Base-by-base conservation (phyloP, 257 asterid species). In the Ligustrum vulgare region DNA sequence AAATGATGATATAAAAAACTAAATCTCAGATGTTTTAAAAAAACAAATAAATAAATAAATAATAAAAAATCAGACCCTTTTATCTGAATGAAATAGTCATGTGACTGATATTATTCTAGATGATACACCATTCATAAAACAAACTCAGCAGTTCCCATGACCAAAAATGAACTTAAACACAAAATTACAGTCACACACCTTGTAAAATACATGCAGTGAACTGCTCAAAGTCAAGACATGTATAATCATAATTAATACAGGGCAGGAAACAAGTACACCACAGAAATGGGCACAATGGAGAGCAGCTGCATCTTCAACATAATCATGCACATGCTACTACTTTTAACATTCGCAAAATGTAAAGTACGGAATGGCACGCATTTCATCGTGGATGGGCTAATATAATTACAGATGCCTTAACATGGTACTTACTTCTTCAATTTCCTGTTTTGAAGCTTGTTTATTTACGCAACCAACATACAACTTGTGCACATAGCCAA, bases 401-500 rank as follows among this genome's bases (percentile, higher is more conserved):
- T 15, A 76, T 23, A 65, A 69, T 18, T 32, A 45, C 63, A 23
- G 60, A 85, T 47, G 51, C 28, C 49, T 51, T 23, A 47, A 43
- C 72, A 47, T 28, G 56, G 58, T 68, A 67, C 92, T 70, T 86
- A 94, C 98, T 79, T 91, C 90, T 82, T 91, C 97, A 84, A 92
- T 78, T 67, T 94, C 98, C 78, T 79, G 16, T 88, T 60, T 86
- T 51, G 80, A 28, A 77, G 95, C 90, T 77, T 89, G 96, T 86
- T 75, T 94, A 80, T 82, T 88, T 88, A 94, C 62, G 81, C 90
- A 77, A 83, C 92, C 89, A 78, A 94, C 97, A 73, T 92, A 94
- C 82, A 94, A 77, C 87, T 92, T 94, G 87, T 84, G 83, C 37
- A 73, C 66, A 58, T 84, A 77, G 63, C 81, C 86, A 78, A 63